phyloP scores from a whole-genome alignment of 495 filamentous ascomycete genomes.

The Zalerion maritima region DNA sequence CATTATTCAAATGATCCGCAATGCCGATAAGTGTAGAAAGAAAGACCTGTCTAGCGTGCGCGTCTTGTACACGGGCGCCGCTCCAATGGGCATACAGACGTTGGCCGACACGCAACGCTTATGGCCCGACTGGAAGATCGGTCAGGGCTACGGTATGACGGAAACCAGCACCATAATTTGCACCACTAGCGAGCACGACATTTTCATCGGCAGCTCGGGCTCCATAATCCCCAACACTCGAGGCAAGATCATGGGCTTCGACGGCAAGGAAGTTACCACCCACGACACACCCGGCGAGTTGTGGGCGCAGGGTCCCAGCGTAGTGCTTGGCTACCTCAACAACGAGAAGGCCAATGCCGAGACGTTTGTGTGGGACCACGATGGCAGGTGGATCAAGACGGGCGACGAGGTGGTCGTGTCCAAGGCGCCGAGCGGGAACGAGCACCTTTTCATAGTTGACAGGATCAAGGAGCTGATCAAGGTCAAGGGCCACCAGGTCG shows the following conservation, averaged over 20 bases:
- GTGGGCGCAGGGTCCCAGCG: conserved; percentile 57
- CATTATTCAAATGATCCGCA: conserved; percentile 66
- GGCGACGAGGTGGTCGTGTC: conserved; percentile 71
- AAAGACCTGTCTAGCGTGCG: conserved; percentile 61
- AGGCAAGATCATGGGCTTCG: conserved; percentile 55
- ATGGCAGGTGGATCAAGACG: conserved; percentile 65
- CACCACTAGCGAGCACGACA: conserved; percentile 48
- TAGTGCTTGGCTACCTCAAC: conserved; percentile 71
- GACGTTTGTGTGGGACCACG: conserved; percentile 58
- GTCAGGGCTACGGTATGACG: conserved; percentile 77
- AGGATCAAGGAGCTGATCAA: conserved; percentile 92
- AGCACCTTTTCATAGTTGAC: conserved; percentile 76
- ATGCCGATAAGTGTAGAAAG: conserved; percentile 42
- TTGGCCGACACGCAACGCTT: conserved; percentile 47
- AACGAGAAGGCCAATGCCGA: conserved; percentile 72
- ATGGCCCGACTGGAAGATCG: conserved; percentile 51
- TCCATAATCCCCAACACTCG: conserved; percentile 51
- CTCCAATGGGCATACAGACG: conserved; percentile 69
- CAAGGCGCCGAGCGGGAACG: conserved; percentile 44
- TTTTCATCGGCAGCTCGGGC: conserved; percentile 60
- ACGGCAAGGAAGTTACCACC: conserved; percentile 59
- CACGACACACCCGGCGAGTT: conserved; percentile 75
- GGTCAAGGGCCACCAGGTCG: conserved; percentile 86
- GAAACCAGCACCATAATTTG: conserved; percentile 66
- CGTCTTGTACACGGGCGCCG: conserved; percentile 64